Percentiles rank a stretch among this genome's conserved stretches.
These are phyloP conservation scores for Alternaria brassicicola DNA, from an alignment of 2,329 filamentous ascomycete genomes.

Conservation along the genomic window DNA sequence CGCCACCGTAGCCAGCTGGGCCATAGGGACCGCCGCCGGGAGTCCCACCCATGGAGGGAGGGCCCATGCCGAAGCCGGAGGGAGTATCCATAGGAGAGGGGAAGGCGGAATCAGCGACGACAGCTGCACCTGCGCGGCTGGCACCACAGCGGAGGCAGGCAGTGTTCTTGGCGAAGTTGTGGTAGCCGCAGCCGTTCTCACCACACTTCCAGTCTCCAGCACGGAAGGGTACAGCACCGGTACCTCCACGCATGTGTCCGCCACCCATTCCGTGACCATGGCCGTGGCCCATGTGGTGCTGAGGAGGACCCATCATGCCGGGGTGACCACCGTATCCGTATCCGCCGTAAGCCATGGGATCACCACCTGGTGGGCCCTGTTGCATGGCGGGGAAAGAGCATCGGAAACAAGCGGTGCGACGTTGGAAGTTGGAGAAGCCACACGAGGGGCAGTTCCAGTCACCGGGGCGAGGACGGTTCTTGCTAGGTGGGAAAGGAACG, in stretches of 20 bases:
- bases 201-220: constrained; percentile 99
- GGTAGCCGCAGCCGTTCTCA: constrained; percentile 94
- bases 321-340: constrained; percentile 64
- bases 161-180: constrained; percentile 99
- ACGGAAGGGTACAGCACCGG: constrained; percentile 91
- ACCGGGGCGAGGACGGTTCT: constrained; percentile 94
- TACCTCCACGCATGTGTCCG: constrained; percentile 72
- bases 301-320: constrained; percentile 60
- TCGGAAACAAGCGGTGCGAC: constrained; percentile 96
- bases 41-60: constrained; percentile 82
- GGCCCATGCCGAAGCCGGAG: constrained; percentile 82
- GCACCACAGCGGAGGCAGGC: constrained; percentile 96
- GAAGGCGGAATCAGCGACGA: constrained; percentile 92
- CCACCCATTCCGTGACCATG: constrained; percentile 56
- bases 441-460: constrained; percentile 99
- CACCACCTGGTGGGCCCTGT: constrained; percentile 70
- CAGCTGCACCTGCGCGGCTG: constrained; percentile 88
- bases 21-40: constrained; percentile 74
- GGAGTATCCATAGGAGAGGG: constrained; percentile 87
- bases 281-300: constrained; percentile 69
- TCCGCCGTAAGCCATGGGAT: constrained; percentile 69
- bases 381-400: constrained; percentile 98
- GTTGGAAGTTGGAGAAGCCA: constrained; percentile 99
- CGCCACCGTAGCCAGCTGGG: constrained; percentile 70
- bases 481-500: constrained; percentile 96